Evolutionary conservation across 2,329 filamentous ascomycete species (phyloP), one percentile per base, ranked within the genome.

Genomic region (Cyclaneusma minus): DNA sequence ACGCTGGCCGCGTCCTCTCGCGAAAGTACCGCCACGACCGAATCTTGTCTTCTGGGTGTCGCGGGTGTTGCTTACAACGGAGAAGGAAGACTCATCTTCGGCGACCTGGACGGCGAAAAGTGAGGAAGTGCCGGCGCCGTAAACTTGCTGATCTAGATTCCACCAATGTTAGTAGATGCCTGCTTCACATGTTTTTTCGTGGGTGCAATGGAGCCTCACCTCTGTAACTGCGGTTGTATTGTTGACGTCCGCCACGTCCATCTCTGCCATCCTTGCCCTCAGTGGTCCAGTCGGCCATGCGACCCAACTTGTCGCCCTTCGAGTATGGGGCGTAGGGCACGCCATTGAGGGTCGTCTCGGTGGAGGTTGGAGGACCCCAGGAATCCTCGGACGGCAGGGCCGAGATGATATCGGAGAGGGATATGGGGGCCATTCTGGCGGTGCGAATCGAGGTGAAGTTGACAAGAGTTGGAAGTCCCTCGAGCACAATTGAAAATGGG

Each of bases 301-400:
- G 85, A 48, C 89, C 89, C 33, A 98, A 66, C 68, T 94, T 95
- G 64, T 98, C 89, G 51, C 83, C 84, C 60, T 98, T 98, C 41
- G 85, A 94, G 64, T 89, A 98, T 34, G 89, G 89, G 43, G 89
- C 89, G 55, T 94, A 98, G 20, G 89, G 89, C 25, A 95, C 83
- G 50, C 89, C 89, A 51, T 92, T 76, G 45, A 95, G 69, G 35
- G 81, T 93, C 37, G 82, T 92, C 52, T 93, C 82, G 44, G 61
- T 71, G 34, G 84, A 78, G 41, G 78, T 70, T 34, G 79, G 55
- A 28, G 87, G 87, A 33, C 89, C 89, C 89, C 89, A 98, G 54
- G 74, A 69, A 45, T 82, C 76, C 48, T 76, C 74, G 29, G 75
- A 62, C 35, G 77, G 78, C 47, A 83, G 69, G 46, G 69, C 64